Evolutionary conservation across 192 early-diverging fungal species (phyloP).

Genomic region (Linnemannia hyalina): DNA sequence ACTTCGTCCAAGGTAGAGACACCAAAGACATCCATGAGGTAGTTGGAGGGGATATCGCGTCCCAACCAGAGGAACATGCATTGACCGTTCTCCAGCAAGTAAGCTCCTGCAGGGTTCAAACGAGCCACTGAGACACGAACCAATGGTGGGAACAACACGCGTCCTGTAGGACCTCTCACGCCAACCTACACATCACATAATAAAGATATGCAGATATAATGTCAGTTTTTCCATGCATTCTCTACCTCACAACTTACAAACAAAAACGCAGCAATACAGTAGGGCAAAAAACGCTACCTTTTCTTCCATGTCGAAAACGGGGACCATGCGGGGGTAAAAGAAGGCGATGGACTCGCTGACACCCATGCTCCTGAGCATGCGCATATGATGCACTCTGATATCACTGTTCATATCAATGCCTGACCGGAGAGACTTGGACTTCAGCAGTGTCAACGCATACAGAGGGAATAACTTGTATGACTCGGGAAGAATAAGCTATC

Average conservation of each 20-base stretch:
- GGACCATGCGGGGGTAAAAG: conserved; percentile 88
- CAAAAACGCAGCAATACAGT: not conserved
- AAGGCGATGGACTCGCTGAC: conserved; percentile 81
- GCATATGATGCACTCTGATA: conserved; percentile 84
- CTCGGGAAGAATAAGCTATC: conserved; percentile 93
- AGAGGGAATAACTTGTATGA: conserved; percentile 94
- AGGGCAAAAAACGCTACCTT: conserved; percentile 45
- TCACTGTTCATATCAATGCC: conserved; percentile 81
- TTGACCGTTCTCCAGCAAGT: conserved; percentile 88
- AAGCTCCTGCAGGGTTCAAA: conserved; percentile 82
- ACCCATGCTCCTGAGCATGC: conserved; percentile 80
- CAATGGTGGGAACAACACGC: conserved; percentile 73
- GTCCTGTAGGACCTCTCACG: conserved; percentile 54
- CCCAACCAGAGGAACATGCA: conserved; percentile 91
- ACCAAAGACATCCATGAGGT: conserved; percentile 87
- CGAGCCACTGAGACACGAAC: conserved; percentile 83
- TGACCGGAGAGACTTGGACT: conserved; percentile 84
- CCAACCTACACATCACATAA: conserved; percentile 41
- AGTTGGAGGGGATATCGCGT: conserved; percentile 68
- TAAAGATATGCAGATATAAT: not conserved
- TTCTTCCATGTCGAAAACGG: conserved; percentile 72
- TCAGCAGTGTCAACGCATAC: conserved; percentile 86
- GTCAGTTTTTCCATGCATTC: not conserved
- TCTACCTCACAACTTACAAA: not conserved
- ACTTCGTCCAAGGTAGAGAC: conserved; percentile 79